These are phyloP conservation scores for Aspergillus egyptiacus DNA, from an alignment of 495 filamentous ascomycete species.

Conservation along the genomic window DNA sequence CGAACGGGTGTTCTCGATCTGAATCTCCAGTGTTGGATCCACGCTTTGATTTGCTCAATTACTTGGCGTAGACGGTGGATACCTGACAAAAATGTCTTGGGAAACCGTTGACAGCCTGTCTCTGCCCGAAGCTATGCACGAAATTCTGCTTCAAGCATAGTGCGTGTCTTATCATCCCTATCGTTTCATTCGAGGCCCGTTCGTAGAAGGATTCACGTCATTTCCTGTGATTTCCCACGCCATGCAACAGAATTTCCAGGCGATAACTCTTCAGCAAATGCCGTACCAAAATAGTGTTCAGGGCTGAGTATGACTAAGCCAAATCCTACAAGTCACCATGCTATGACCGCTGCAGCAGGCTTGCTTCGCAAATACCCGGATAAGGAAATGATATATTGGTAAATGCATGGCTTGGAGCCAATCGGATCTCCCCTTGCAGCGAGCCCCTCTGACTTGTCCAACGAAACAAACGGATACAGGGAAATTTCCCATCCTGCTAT, in stretches of 20 bases:
- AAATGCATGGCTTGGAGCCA: background rate
- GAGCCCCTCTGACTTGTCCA: constrained; percentile 9
- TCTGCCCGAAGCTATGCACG: constrained; percentile 5
- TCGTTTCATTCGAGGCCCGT: too few species aligned
- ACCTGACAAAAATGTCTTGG: background rate
- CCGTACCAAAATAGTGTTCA: too few species aligned
- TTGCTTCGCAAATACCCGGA: background rate
- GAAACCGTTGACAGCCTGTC: background rate
- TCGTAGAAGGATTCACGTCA: background rate
- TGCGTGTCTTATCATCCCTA: background rate
- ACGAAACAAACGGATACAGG: background rate
- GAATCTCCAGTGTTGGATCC: background rate
- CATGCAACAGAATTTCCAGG: background rate
- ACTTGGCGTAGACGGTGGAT: background rate
- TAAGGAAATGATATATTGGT: constrained; percentile 5
- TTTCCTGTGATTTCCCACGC: background rate
- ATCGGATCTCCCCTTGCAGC: constrained; percentile 6
- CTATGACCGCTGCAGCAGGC: background rate
- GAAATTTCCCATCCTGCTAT: background rate
- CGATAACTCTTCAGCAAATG: background rate
- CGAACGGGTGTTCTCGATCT: too few species aligned
- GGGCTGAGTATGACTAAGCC: too few species aligned
- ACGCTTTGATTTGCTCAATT: background rate
- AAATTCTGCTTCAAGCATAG: constrained; percentile 2
- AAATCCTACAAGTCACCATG: too few species aligned